Evolutionary conservation across 1,284 basidiomycete genomes (phyloP).

Genomic region (Mycosarcoma maydis): DNA sequence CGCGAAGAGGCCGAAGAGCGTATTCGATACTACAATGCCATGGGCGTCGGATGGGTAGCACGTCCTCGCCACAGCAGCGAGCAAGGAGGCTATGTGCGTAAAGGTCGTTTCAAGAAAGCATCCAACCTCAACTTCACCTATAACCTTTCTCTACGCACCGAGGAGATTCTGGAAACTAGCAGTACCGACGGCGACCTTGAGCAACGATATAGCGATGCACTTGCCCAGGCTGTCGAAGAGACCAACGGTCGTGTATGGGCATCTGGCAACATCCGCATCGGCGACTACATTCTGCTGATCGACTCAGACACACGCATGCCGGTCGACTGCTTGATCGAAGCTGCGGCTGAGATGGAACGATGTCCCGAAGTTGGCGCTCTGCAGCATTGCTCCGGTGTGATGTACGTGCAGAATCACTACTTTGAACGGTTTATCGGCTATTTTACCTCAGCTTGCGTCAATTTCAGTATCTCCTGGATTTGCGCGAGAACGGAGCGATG

Average conservation of each 20-base stretch:
- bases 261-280: conserved; percentile 50
- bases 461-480: conserved; percentile 68
- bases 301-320: conserved; percentile 86
- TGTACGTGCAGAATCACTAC: conserved; percentile 85
- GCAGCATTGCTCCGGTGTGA: conserved; percentile 82
- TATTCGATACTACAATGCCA: conserved; percentile 2
- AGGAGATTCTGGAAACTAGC: conserved; percentile 73
- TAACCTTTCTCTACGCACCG: conserved; percentile 76
- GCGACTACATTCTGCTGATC: conserved; percentile 51
- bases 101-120: conserved; percentile 89
- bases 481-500: conserved; percentile 60
- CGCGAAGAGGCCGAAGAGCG: conserved; percentile 2
- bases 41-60: conserved; percentile 80
- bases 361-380: conserved; percentile 82
- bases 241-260: conserved; percentile 66
- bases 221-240: neutral
- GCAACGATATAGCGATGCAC: neutral
- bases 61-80: conserved; percentile 75
- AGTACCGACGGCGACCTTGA: neutral
- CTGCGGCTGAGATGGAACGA: conserved; percentile 79
- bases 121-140: conserved; percentile 88
- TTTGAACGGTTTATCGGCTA: conserved; percentile 86
- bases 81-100: conserved; percentile 77
- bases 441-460: conserved; percentile 69
- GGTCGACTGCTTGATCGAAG: conserved; percentile 84